Evolutionary conservation across 306 rosid species (phyloP).

Genomic region (Alnus rubra): DNA sequence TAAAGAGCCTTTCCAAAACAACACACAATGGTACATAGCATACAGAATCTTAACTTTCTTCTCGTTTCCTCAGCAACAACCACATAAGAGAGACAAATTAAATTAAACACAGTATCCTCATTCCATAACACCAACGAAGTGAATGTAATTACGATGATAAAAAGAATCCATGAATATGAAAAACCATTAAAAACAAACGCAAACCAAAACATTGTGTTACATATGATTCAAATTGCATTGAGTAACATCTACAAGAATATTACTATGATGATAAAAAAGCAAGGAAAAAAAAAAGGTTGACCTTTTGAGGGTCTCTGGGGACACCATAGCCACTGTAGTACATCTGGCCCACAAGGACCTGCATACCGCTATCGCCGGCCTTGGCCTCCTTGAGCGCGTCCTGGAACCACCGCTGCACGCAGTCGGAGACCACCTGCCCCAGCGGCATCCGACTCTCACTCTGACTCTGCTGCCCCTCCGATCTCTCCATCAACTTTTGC

Average conservation of each 20-base stretch:
- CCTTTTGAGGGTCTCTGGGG: conserved; percentile 60
- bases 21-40: not conserved
- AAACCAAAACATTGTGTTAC: not conserved
- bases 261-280: not conserved
- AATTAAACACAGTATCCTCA: not conserved
- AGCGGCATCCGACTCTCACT: conserved; percentile 52
- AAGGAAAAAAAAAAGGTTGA: conserved; percentile 7
- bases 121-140: not conserved
- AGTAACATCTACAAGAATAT: not conserved
- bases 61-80: not conserved
- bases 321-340: conserved; percentile 78
- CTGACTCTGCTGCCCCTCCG: conserved; percentile 37
- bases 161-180: not conserved
- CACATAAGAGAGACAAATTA: too few species aligned
- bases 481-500: conserved; percentile 35
- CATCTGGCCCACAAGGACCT: conserved; percentile 80
- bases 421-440: conserved; percentile 67
- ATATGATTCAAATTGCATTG: conserved; percentile 6
- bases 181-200: not conserved
- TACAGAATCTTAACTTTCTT: not conserved
- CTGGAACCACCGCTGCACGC: conserved; percentile 77
- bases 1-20: not conserved
- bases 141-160: not conserved
- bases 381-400: conserved; percentile 83
- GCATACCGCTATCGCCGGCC: conserved; percentile 65